phyloP scores from a whole-genome alignment of 768 basidiomycete species.

The Mycena indigotica region DNA sequence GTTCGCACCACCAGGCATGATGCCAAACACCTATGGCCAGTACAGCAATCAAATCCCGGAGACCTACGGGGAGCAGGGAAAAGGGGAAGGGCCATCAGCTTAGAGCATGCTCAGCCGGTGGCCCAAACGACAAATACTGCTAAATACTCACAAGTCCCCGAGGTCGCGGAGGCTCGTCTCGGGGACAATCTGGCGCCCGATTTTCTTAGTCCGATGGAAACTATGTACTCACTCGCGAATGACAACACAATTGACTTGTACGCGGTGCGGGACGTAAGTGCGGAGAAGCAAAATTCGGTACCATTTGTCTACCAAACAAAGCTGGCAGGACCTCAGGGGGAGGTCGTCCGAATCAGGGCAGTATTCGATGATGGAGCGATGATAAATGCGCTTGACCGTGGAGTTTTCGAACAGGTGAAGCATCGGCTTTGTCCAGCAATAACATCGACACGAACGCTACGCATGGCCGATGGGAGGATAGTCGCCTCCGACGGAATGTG shows the following conservation, averaged over 20 bases:
- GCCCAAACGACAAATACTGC: neutral
- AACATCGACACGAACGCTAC: slow-evolving; percentile 3
- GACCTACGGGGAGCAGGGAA: slow-evolving; percentile 12
- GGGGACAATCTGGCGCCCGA: slow-evolving; percentile 7
- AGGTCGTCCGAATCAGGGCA: neutral
- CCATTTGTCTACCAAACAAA: slow-evolving; percentile 9
- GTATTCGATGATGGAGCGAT: slow-evolving; percentile 20
- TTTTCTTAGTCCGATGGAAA: slow-evolving; percentile 1
- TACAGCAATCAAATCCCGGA: too few relatives aligned
- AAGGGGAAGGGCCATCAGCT: slow-evolving; percentile 11
- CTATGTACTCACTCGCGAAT: slow-evolving; percentile 1
- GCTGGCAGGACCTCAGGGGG: neutral
- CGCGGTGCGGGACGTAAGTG: too few relatives aligned
- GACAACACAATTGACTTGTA: slow-evolving; percentile 15
- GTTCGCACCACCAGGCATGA: too few relatives aligned
- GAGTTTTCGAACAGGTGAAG: slow-evolving; percentile 1
- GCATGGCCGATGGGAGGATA: slow-evolving; percentile 21
- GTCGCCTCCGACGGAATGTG: slow-evolving; percentile 17
- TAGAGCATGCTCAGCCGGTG: slow-evolving; percentile 7
- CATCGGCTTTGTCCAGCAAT: neutral
- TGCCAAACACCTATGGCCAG: too few relatives aligned
- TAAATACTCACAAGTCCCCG: slow-evolving; percentile 8
- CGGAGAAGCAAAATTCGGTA: slow-evolving; percentile 1
- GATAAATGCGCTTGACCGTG: slow-evolving; percentile 11
- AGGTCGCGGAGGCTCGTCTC: slow-evolving; percentile 15